Evolutionary conservation across 2,329 filamentous ascomycete species (phyloP), one percentile per base, ranked within the genome.

Genomic region (Epichloe festucae): DNA sequence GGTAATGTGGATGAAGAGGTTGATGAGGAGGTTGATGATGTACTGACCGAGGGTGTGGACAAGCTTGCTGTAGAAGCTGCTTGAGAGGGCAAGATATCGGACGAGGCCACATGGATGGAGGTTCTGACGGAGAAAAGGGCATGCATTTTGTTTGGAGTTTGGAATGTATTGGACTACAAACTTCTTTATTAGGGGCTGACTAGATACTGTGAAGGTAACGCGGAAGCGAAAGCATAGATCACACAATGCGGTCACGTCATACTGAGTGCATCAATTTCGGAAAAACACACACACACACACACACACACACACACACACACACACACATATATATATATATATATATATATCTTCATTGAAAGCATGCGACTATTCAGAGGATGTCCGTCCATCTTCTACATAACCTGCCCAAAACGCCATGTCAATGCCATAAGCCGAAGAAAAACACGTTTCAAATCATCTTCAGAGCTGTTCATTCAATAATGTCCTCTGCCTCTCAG

Each of bases 21-120:
- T 2, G 81, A 87, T 1, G 83, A 79, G 3, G 85, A 85, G 19
- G 83, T 81, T 4, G 78, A 77, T 17, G 76, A 74, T 41, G 74
- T 76, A 46, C 65, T 75, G 55, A 74, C 76, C 1, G 82, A 79
- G 34, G 79, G 75, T 36, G 69, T 91, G 54, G 81, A 84, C 56
- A 86, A 84, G 65, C 73, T 94, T 58, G 85, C 87, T 67, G 76
- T 94, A 50, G 76, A 80, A 58, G 79, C 78, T 57, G 52, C 49
- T 53, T 55, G 53, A 52, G 44, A 46, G 6, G 39, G 41, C 17
- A 27, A 23, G 4, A 10, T 17, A 36, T 36, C 11, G 14, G 19
- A 14, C 21, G 4, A 5, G 17, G 12, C 6, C 34, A 36, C 14
- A 1, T 47, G 35, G 15, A 12, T 35, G 8, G 23, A 31, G 31